These are phyloP conservation scores for Suhomyces bribrorum DNA, from an alignment of 1,139 yeast species.

Conservation along the genomic window DNA sequence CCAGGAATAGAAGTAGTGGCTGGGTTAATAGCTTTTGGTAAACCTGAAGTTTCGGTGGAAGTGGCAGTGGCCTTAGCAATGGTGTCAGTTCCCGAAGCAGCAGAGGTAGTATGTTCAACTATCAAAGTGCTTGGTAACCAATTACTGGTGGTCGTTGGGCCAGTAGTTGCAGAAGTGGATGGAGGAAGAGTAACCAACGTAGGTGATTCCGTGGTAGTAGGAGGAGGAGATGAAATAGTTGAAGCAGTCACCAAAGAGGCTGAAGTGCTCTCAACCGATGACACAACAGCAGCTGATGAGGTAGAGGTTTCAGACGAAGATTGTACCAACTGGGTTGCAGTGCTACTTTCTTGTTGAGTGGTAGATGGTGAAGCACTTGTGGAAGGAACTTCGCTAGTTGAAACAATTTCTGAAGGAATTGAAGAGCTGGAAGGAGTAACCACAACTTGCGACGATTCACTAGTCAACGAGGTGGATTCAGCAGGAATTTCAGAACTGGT, in stretches of 20 bases:
- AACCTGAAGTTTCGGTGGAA: conserved; percentile 48
- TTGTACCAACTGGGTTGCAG: conserved; percentile 12
- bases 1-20: conserved; percentile 49
- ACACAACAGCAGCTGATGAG: conserved; percentile 13
- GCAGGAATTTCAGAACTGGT: background rate
- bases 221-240: conserved; percentile 6
- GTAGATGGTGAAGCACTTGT: conserved; percentile 5
- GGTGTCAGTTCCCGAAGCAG: conserved; percentile 34
- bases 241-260: conserved; percentile 1
- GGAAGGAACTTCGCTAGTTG: background rate
- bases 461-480: background rate
- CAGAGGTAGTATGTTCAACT: conserved; percentile 29
- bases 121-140: conserved; percentile 57
- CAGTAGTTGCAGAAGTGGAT: conserved; percentile 9
- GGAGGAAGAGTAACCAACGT: conserved; percentile 20
- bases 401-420: background rate
- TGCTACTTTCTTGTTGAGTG: background rate
- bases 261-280: background rate
- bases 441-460: background rate
- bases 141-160: conserved; percentile 21
- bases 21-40: conserved; percentile 71
- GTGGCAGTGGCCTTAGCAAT: conserved; percentile 30
- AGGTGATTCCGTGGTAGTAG: conserved; percentile 20
- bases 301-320: conserved; percentile 21
- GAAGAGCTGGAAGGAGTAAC: conserved; percentile 15